Percentiles rank a stretch among this genome's conserved stretches.
Evolutionary conservation across 139 green algal species (phyloP).

Genomic region (Chlorella sp.): DNA sequence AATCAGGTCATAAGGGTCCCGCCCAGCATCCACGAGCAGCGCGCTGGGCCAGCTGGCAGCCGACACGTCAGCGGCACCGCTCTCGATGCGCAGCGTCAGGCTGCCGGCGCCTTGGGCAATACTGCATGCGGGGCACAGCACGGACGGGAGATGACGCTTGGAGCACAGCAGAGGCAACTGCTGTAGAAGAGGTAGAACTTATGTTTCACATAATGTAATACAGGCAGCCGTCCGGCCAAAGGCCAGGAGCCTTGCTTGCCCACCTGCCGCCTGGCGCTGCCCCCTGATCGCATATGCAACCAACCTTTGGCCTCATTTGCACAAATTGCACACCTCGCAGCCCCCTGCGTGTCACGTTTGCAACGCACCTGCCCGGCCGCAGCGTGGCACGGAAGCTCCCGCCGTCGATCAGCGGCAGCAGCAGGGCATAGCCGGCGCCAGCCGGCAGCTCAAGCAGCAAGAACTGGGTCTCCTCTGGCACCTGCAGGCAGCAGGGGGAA

Average conservation of each 20-base stretch:
- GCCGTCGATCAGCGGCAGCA: conserved; percentile 84
- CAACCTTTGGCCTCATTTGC: no score
- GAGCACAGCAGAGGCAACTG: not conserved
- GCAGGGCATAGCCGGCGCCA: conserved; percentile 47
- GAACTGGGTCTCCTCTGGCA: conserved; percentile 93
- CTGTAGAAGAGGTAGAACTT: not conserved
- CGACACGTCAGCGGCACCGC: conserved; percentile 60
- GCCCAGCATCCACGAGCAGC: conserved; percentile 49
- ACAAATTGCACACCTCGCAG: no score
- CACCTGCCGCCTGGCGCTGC: not conserved
- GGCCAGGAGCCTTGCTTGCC: no score
- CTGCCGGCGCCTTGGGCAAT: conserved; percentile 31
- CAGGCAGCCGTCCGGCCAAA: no score
- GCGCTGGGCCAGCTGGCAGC: conserved; percentile 26
- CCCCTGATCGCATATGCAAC: no score
- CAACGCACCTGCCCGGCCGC: conserved; percentile 43
- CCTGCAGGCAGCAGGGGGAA: not conserved
- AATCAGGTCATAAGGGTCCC: conserved; percentile 65
- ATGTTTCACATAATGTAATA: not conserved
- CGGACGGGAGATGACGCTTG: not conserved
- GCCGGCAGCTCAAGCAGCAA: conserved; percentile 87
- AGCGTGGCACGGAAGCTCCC: conserved; percentile 78
- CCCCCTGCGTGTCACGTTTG: not conserved
- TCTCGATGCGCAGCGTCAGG: conserved; percentile 76
- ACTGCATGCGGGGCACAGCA: not conserved